A percentile compares a stretch with the other conserved stretches of the same genome.
phyloP scores from a whole-genome alignment of 768 basidiomycete genomes.

The Rhizopogon roseolus region DNA sequence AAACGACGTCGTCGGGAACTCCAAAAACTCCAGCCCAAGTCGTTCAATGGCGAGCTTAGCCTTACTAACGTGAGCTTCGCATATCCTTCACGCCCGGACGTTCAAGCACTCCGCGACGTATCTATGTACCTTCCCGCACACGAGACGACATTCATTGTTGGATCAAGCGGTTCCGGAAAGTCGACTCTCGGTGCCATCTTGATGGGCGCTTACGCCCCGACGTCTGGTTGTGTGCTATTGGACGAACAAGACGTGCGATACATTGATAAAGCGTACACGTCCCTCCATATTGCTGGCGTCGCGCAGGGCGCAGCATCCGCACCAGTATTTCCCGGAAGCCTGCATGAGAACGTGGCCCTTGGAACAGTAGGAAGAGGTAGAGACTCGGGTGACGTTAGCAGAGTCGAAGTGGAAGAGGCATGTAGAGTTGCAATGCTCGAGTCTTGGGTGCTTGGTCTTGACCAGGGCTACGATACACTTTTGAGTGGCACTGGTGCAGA shows the following conservation, averaged over 20 bases:
- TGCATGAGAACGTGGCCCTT: slow-evolving; percentile 86
- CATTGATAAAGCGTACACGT: slow-evolving; percentile 69
- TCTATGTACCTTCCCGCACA: slow-evolving; percentile 64
- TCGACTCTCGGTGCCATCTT: slow-evolving; percentile 62
- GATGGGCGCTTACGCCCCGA: slow-evolving; percentile 69
- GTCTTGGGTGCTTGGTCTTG: slow-evolving; percentile 81
- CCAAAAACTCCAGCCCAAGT: slow-evolving; percentile 59
- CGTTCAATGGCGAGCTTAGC: slow-evolving; percentile 68
- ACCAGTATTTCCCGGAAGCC: slow-evolving; percentile 64
- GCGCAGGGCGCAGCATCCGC: slow-evolving; percentile 64
- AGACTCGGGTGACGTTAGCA: slow-evolving; percentile 45
- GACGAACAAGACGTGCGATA: slow-evolving; percentile 80
- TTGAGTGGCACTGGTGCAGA: slow-evolving; percentile 47
- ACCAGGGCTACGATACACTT: slow-evolving; percentile 81
- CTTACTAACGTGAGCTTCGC: slow-evolving; percentile 59
- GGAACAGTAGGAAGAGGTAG: slow-evolving; percentile 51
- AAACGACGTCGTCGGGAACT: slow-evolving; percentile 25
- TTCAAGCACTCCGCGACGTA: slow-evolving; percentile 54
- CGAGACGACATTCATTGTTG: slow-evolving; percentile 79
- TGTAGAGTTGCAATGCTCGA: slow-evolving; percentile 84
- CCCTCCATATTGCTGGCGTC: slow-evolving; percentile 68
- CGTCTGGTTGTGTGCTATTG: slow-evolving; percentile 61
- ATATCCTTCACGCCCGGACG: slow-evolving; percentile 67
- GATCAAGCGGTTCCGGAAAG: slow-evolving; percentile 76
- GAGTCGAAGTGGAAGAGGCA: slow-evolving; percentile 72